Evolutionary conservation across 371 early-diverging fungal species (phyloP), one percentile per base, ranked within the genome.

Genomic region (Conidiobolus incongruus): DNA sequence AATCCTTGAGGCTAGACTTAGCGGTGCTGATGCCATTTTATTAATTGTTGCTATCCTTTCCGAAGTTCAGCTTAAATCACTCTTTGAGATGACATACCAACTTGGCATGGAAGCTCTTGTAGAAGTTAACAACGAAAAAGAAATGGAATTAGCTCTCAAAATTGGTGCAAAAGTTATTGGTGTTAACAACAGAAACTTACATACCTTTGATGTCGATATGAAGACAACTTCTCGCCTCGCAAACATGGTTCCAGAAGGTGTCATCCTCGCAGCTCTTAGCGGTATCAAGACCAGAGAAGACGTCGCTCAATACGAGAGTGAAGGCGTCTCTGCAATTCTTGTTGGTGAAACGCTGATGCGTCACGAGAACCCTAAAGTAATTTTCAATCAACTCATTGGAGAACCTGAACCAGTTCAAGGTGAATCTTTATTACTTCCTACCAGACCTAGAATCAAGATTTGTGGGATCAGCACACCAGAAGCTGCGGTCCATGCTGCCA

Each of bases 91-190:
- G 48, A 57, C 89, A 2, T 68, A 80, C 10, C 45, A 51, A 6
- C 62, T 92, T 7, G 86, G 85, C 1, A 94, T 96, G 81, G 94
- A 93, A 56, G 91, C 97, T n/a, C 59, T 96, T 45, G 94, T 94
- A 1, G 97, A 96, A 59, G 93, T 96, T 30, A 89, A 92, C 55
- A 82, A 76, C 50, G 68, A 57, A 10, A 75, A 68, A 24, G 94
- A 96, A 61, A 87, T 91, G 90, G 55, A 67, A 24, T 64, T 70
- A 29, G 96, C 96, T 0, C 54, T 88, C 28, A 70, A 68, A 12
- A 53, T 76, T 2, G 90, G 86, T 0, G 72, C 97, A n/a, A 68
- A 68, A 52, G 72, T 91, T 31, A 77, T 96, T 52, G 97, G 97
- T 42, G 86, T 92, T 50, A 96, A 96, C 58, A 96, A 96, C 60